phyloP scores from a whole-genome alignment of 2,329 filamentous ascomycete species.

The Microthyrium microscopicum region DNA sequence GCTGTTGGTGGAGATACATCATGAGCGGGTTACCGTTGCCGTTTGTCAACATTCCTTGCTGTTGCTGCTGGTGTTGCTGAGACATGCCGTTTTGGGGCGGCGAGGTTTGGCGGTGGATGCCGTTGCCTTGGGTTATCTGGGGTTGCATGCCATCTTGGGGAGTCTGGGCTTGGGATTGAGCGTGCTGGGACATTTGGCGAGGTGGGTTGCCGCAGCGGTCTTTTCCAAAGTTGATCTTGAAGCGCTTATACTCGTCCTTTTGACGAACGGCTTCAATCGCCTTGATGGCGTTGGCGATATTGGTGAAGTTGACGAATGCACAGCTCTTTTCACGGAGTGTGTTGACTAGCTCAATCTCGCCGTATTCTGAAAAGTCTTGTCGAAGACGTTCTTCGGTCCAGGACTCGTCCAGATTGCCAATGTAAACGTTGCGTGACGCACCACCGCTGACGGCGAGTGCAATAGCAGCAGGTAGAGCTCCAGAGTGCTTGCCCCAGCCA shows the following conservation, averaged over 20 bases:
- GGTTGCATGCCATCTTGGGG: conserved; percentile 41
- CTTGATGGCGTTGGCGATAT: conserved; percentile 99
- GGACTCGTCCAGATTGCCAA: conserved; percentile 91
- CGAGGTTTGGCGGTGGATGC: conserved; percentile 42
- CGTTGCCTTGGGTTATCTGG: conserved; percentile 31
- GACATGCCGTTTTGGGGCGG: conserved; percentile 53
- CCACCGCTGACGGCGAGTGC: conserved; percentile 90
- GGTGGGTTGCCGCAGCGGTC: conserved; percentile 94
- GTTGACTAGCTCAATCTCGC: conserved; percentile 96
- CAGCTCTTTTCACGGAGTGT: conserved; percentile 96
- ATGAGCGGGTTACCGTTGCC: conserved; percentile 75
- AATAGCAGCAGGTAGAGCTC: conserved; percentile 86
- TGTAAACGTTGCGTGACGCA: conserved; percentile 95
- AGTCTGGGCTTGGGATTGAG: conserved; percentile 48
- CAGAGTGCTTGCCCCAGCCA: conserved; percentile 98
- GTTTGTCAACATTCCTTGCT: conserved; percentile 61
- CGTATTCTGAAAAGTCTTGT: conserved; percentile 93
- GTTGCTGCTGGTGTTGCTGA: conserved; percentile 48
- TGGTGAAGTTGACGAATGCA: conserved; percentile 98
- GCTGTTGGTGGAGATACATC: conserved; percentile 78
- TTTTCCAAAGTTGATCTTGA: conserved; percentile 99
- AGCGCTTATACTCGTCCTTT: conserved; percentile 90
- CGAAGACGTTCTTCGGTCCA: conserved; percentile 93
- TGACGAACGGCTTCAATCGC: conserved; percentile 91
- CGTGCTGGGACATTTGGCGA: conserved; percentile 50